These are phyloP conservation scores for Annona cherimola DNA, from an alignment of 164 flowering plant genomes.

Conservation along the genomic window DNA sequence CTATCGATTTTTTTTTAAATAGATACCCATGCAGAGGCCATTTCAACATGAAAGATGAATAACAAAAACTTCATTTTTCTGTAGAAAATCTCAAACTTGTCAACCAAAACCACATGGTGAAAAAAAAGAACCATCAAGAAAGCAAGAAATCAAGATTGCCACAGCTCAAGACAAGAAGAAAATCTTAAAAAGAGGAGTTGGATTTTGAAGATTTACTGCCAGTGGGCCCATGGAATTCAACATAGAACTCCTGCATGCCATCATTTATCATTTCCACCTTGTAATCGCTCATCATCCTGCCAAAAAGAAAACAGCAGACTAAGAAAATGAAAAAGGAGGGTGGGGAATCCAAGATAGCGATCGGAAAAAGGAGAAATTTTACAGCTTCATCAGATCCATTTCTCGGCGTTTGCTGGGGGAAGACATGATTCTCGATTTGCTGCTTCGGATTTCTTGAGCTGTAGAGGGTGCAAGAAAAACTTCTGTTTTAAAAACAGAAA, in stretches of 20 bases:
- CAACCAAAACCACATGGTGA: no score
- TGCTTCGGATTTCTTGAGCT: background rate
- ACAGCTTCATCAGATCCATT: conserved; percentile 83
- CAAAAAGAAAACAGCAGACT: background rate
- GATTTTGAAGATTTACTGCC: conserved; percentile 57
- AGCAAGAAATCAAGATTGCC: background rate
- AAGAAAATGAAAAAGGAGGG: conserved; percentile 3
- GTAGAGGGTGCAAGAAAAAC: conserved; percentile 3
- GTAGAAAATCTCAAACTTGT: no score
- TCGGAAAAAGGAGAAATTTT: conserved; percentile 5
- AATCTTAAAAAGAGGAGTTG: conserved; percentile 4
- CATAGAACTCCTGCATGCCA: conserved; percentile 92
- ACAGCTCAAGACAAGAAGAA: background rate
- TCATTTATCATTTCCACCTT: conserved; percentile 92
- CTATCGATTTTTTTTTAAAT: no score
- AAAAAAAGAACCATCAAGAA: background rate
- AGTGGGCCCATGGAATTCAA: conserved; percentile 83
- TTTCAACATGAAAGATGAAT: no score
- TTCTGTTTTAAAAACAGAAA: background rate
- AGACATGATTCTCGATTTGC: conserved; percentile 43
- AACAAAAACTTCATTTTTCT: no score
- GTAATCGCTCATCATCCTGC: conserved; percentile 35
- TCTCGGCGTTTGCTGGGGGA: conserved; percentile 80
- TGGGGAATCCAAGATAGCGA: background rate
- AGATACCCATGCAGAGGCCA: no score